Evolutionary conservation across 352 stramenopile species (phyloP).

Genomic region (Aphanomyces stellatus): DNA sequence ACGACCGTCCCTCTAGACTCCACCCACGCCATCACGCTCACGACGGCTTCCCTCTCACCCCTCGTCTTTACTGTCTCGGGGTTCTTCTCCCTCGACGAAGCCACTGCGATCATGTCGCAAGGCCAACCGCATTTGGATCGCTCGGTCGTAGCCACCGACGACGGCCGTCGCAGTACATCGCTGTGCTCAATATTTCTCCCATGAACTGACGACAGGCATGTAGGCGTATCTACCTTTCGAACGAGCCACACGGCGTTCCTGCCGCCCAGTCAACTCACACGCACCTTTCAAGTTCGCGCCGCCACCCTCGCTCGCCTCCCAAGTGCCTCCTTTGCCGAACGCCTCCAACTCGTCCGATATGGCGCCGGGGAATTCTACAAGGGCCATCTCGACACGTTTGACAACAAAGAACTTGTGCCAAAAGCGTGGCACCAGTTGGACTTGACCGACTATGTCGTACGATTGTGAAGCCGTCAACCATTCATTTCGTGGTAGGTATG

Average conservation of each 20-base stretch:
- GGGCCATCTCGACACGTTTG: conserved; percentile 18
- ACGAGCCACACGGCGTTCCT: conserved; percentile 20
- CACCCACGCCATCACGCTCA: neutral
- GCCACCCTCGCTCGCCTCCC: conserved; percentile 7
- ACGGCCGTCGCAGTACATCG: too few species aligned
- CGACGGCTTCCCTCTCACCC: conserved; percentile 9
- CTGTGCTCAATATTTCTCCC: too few species aligned
- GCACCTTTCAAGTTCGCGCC: neutral
- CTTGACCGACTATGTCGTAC: neutral
- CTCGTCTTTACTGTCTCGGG: conserved; percentile 1
- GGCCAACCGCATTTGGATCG: conserved; percentile 2
- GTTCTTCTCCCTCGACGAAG: conserved; percentile 15
- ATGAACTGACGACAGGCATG: neutral
- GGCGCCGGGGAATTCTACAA: conserved; percentile 10
- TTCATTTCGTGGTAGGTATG: neutral
- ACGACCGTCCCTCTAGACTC: neutral
- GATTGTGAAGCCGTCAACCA: neutral
- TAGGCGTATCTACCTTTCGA: conserved; percentile 2
- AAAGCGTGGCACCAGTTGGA: neutral
- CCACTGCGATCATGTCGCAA: conserved; percentile 10
- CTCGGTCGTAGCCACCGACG: too few species aligned
- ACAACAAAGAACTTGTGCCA: neutral
- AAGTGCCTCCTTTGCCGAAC: conserved; percentile 9
- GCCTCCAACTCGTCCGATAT: conserved; percentile 12
- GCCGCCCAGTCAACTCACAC: conserved; percentile 10